phyloP scores from a whole-genome alignment of 129 eudicot genomes.

The Rutidosis leptorrhynchoides region DNA sequence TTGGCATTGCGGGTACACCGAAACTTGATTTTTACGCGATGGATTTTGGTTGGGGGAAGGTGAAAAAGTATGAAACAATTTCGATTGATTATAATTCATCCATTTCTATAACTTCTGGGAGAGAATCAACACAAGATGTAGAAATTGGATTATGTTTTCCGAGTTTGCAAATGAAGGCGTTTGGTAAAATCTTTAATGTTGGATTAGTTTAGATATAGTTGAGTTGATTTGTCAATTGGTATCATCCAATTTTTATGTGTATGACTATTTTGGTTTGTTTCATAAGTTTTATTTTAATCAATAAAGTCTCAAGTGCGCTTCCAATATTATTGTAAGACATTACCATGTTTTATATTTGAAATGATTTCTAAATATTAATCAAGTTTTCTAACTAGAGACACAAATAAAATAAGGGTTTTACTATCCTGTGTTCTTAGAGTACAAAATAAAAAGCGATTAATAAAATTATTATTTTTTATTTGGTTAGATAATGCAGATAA shows the following conservation, averaged over 20 bases:
- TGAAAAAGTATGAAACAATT: conserved; percentile 23
- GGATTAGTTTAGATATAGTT: conserved; percentile 22
- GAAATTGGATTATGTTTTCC: conserved; percentile 47
- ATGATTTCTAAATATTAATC: too few species aligned
- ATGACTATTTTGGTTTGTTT: neutral
- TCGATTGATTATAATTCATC: conserved; percentile 32
- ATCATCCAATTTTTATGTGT: neutral
- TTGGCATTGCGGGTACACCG: conserved; percentile 55
- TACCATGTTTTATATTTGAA: too few species aligned
- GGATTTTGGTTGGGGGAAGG: conserved; percentile 66
- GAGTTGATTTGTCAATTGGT: neutral
- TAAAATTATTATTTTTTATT: too few species aligned
- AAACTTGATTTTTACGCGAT: conserved; percentile 39
- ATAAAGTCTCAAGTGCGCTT: neutral
- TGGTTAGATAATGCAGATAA: too few species aligned
- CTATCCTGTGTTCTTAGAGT: too few species aligned
- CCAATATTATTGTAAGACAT: too few species aligned
- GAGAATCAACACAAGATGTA: conserved; percentile 43
- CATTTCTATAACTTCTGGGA: conserved; percentile 37
- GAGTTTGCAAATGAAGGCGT: conserved; percentile 40
- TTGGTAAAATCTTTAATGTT: conserved; percentile 37
- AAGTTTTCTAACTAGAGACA: too few species aligned
- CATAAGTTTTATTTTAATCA: neutral
- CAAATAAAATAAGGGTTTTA: too few species aligned
- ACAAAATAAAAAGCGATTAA: too few species aligned